Percentiles rank a stretch among this genome's conserved stretches.
phyloP scores from a whole-genome alignment of 257 asterid genomes.

The Solanum arcanum region DNA sequence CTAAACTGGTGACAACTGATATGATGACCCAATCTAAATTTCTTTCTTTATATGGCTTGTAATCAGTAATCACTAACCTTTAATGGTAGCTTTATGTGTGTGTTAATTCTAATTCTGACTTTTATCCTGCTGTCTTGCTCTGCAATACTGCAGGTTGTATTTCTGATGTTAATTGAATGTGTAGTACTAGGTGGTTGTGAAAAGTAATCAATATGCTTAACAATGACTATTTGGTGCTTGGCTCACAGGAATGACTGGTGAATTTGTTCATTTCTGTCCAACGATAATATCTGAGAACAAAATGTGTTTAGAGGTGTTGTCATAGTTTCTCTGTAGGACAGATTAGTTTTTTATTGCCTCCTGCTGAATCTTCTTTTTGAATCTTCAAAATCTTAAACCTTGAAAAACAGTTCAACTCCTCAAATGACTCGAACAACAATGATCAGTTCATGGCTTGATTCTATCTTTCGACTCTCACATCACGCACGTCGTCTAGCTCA shows the following conservation, averaged over 20 bases:
- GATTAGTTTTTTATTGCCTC: neutral
- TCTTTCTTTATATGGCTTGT: conserved; percentile 36
- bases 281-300: neutral
- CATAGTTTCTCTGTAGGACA: neutral
- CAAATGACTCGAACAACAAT: neutral
- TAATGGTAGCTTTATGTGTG: conserved; percentile 79
- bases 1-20: conserved; percentile 67
- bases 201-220: conserved; percentile 34
- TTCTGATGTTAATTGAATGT: conserved; percentile 65
- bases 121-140: conserved; percentile 24
- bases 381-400: neutral
- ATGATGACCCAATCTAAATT: conserved; percentile 48
- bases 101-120: conserved; percentile 80
- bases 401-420: neutral
- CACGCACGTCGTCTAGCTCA: neutral
- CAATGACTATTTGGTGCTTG: neutral
- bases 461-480: neutral
- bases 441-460: neutral
- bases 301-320: neutral
- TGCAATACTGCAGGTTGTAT: conserved; percentile 59
- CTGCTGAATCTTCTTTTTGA: neutral
- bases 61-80: conserved; percentile 94
- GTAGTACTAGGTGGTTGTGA: conserved; percentile 74
- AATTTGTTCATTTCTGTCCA: neutral
- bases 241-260: neutral